Percentiles rank a stretch among this genome's conserved stretches.
phyloP scores from a whole-genome alignment of 1,139 yeast genomes.

The Saccharomyces hybrid region DNA sequence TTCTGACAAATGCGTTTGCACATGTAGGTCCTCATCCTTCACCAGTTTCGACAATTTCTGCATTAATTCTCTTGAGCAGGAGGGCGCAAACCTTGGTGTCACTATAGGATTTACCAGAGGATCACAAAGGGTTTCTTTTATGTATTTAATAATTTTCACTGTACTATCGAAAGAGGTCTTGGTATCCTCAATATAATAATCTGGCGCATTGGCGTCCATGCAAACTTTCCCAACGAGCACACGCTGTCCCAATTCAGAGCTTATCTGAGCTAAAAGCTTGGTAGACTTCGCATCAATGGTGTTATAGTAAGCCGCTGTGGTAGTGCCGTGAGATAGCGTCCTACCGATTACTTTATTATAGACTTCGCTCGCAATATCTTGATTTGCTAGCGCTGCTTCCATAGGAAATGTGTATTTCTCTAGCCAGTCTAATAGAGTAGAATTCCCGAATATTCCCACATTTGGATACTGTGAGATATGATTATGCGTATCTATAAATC shows the following conservation, averaged over 20 bases:
- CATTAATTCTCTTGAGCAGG: conserved; percentile 62
- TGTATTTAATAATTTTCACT: conserved; percentile 48
- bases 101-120: conserved; percentile 62
- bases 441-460: conserved; percentile 78
- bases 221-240: conserved; percentile 94
- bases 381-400: conserved; percentile 53
- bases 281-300: conserved; percentile 77
- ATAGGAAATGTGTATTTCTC: conserved; percentile 80
- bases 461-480: conserved; percentile 98
- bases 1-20: conserved; percentile 89
- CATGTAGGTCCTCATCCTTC: conserved; percentile 44
- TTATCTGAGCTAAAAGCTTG: conserved; percentile 64
- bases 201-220: conserved; percentile 71
- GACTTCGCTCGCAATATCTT: conserved; percentile 48
- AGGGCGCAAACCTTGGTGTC: conserved; percentile 94
- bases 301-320: conserved; percentile 87
- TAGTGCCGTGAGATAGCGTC: conserved; percentile 75
- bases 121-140: conserved; percentile 40
- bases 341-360: conserved; percentile 58
- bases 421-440: conserved; percentile 85
- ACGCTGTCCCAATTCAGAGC: conserved; percentile 65
- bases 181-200: conserved; percentile 55
- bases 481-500: conserved; percentile 90
- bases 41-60: conserved; percentile 54
- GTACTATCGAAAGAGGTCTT: conserved; percentile 55